phyloP scores from a whole-genome alignment of 306 rosid species.

The Gastrolobium villosum region DNA sequence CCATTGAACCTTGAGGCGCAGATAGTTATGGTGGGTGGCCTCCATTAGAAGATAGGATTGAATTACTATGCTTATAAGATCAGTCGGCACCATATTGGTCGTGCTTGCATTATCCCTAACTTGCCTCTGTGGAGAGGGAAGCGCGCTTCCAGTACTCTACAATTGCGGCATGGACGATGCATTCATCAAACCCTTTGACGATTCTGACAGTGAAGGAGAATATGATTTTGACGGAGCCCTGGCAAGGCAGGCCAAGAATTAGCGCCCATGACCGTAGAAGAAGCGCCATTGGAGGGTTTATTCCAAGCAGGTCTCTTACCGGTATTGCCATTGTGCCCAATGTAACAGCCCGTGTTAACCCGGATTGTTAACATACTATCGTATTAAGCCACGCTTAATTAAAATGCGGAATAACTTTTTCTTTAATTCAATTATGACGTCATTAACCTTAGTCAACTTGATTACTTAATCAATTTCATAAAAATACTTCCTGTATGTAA shows the following conservation, averaged over 20 bases:
- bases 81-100: conserved; percentile 48
- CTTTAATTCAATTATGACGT: no score
- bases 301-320: conserved; percentile 87
- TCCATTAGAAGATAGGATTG: conserved; percentile 66
- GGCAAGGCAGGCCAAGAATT: conserved; percentile 88
- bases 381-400: no score
- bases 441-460: no score
- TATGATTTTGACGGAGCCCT: conserved; percentile 61
- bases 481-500: no score
- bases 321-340: conserved; percentile 56
- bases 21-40: conserved; percentile 53
- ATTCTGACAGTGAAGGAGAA: conserved; percentile 46
- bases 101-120: conserved; percentile 51
- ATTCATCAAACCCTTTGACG: conserved; percentile 53
- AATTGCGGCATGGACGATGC: conserved; percentile 49
- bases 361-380: no score
- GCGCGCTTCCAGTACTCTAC: conserved; percentile 66
- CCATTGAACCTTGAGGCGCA: conserved; percentile 52
- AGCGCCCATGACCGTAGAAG: conserved; percentile 73
- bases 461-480: no score
- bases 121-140: conserved; percentile 66
- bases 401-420: no score
- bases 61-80: conserved; percentile 58
- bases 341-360: no score
- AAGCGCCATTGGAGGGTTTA: conserved; percentile 74